Evolutionary conservation across 2,329 filamentous ascomycete species (phyloP), one percentile per base, ranked within the genome.

Genomic region (Sclerotinia borealis): DNA sequence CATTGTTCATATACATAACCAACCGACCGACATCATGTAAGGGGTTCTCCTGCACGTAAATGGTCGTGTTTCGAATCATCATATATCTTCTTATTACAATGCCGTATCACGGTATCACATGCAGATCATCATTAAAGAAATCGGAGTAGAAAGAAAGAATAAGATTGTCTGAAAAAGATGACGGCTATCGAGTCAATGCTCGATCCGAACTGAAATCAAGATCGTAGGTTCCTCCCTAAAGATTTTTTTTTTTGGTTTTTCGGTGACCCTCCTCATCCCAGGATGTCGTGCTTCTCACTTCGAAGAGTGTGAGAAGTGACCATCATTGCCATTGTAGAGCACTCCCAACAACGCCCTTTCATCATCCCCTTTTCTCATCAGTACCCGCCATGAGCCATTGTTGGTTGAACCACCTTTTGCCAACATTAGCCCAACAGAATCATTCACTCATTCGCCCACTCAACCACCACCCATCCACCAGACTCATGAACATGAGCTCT

Each of bases 201-300:
- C 68, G 63, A 71, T 70, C 60, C 66, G 65, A 68, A 64, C 65
- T 65, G 63, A 66, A 61, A 52, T 61, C 51, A 61, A 65, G 51
- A 51, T 63, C 64, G 61, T 63, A 61, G 64, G 60, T 55, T 54
- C 63, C 58, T 67, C 64, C 63, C 63, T 64, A 64, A 65, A 67
- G 63, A 63, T 61, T 63, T 67, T 67, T 68, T 70, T 65, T 69
- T 65, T 43, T 61, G 41, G 43, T 65, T 65, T 61, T 64, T 34
- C 5, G 9, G 17, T 31, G 37, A 8, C 39, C 49, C 63, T 63
- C 63, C 58, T 54, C 69, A 64, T 64, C 63, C 66, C 25, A 59
- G 56, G 65, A 72, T 72, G 69, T 70, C 68, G 65, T 50, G 70
- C 67, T 63, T 63, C 58, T 63, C 65, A 66, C 65, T 56, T 70